Conservation (phyloP, 257 asterid genomes). For the Nicotiana obtusifolia region DNA sequence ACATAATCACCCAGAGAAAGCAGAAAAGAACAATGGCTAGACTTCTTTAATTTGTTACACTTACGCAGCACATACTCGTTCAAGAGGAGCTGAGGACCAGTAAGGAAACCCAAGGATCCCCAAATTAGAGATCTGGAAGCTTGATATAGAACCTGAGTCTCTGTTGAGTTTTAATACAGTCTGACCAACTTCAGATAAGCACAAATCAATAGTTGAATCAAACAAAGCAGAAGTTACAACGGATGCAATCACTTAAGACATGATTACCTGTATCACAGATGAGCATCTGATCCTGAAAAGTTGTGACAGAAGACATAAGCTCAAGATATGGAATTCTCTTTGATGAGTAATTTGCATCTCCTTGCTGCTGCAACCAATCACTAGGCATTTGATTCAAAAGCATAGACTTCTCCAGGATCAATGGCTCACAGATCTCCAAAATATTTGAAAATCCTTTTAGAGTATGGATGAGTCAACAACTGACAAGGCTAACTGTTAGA, state of each 20-base stretch:
- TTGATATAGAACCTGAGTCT: slow-evolving; percentile 44
- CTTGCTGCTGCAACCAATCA: slow-evolving; percentile 53
- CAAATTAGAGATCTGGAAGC: slow-evolving; percentile 63
- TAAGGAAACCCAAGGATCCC: slow-evolving; percentile 82
- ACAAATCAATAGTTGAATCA: slow-evolving; percentile 21
- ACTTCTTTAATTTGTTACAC: slow-evolving; percentile 16
- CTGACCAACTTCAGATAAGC: slow-evolving; percentile 65
- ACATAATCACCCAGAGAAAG: slow-evolving; percentile 13
- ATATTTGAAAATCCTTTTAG: slow-evolving; percentile 67
- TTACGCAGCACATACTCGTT: slow-evolving; percentile 58
- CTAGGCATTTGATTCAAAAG: slow-evolving; percentile 54
- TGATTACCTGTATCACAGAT: slow-evolving; percentile 70
- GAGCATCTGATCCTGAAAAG: slow-evolving; percentile 44
- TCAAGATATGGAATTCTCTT: slow-evolving; percentile 63
- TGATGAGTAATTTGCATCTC: slow-evolving; percentile 24
- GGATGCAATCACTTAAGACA: neutral
- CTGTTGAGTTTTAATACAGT: slow-evolving; percentile 45
- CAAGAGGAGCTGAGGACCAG: slow-evolving; percentile 72
- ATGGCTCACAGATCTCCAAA: slow-evolving; percentile 69
- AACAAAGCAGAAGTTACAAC: slow-evolving; percentile 8
- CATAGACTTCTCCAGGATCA: slow-evolving; percentile 56
- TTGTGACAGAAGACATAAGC: slow-evolving; percentile 65
- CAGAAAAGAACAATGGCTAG: neutral
- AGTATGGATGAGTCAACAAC: slow-evolving; percentile 30
- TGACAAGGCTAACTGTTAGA: neutral